Conservation (phyloP, 1,284 basidiomycete genomes). For the Entoloma clypeatum region DNA sequence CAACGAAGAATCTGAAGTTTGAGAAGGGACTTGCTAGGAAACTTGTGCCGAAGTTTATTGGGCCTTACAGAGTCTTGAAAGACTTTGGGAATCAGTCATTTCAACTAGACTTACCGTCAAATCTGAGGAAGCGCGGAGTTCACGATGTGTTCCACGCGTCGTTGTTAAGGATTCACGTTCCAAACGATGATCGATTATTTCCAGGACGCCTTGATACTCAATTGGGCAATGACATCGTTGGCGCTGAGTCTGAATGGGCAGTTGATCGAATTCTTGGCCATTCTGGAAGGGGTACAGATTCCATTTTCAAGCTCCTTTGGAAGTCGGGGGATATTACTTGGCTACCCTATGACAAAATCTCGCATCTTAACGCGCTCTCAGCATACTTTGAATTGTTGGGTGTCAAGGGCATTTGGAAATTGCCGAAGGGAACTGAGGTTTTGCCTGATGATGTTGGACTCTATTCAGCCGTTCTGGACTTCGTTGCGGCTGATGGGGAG, state of each 20-base stretch:
- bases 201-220: slow-evolving; percentile 10
- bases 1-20: slow-evolving; percentile 15
- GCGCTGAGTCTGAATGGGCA: slow-evolving; percentile 11
- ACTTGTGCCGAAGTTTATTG: slow-evolving; percentile 11
- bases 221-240: not conserved
- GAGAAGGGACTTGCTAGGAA: slow-evolving; percentile 16
- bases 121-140: slow-evolving; percentile 5
- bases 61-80: slow-evolving; percentile 14
- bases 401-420: slow-evolving; percentile 5
- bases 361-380: slow-evolving; percentile 19
- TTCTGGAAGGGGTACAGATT: slow-evolving; percentile 17
- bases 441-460: too few species aligned
- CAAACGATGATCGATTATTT: slow-evolving; percentile 16
- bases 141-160: slow-evolving; percentile 12
- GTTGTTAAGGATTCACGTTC: slow-evolving; percentile 9
- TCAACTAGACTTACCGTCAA: slow-evolving; percentile 4
- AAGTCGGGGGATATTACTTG: slow-evolving; percentile 29
- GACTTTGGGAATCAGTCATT: slow-evolving; percentile 11
- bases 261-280: slow-evolving; percentile 26
- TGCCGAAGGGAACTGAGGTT: slow-evolving; percentile 8
- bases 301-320: slow-evolving; percentile 29
- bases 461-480: too few species aligned
- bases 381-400: slow-evolving; percentile 21
- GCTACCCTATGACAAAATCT: slow-evolving; percentile 23
- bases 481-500: too few species aligned